phyloP scores from a whole-genome alignment of 2,329 filamentous ascomycete genomes.

The Alternaria incomplexa region DNA sequence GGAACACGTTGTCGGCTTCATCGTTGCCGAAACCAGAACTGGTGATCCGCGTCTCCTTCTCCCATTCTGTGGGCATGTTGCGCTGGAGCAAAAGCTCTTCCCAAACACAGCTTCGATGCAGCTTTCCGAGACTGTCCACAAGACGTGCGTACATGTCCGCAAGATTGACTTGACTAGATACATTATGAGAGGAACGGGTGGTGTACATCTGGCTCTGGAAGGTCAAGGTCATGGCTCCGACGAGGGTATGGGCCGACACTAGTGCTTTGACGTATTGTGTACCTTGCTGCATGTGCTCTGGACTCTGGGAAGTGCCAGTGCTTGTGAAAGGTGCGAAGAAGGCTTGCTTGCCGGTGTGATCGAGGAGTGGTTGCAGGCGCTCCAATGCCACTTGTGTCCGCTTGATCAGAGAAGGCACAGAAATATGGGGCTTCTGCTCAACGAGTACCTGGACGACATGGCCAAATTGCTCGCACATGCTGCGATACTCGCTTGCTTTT shows the following conservation, averaged over 20 bases:
- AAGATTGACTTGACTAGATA: slow-evolving; percentile 79
- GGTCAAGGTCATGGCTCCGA: slow-evolving; percentile 75
- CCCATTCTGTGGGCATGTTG: slow-evolving; percentile 74
- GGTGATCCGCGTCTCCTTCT: slow-evolving; percentile 53
- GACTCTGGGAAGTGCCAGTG: slow-evolving; percentile 15
- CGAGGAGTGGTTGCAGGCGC: slow-evolving; percentile 69
- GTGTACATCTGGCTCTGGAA: slow-evolving; percentile 71
- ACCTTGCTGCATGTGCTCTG: slow-evolving; percentile 62
- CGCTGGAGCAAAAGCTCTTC: slow-evolving; percentile 81
- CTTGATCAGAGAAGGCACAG: slow-evolving; percentile 79
- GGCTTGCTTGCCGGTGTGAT: slow-evolving; percentile 57
- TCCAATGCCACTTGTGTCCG: slow-evolving; percentile 74
- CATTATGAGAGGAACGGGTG: slow-evolving; percentile 66
- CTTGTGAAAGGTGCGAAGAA: slow-evolving; percentile 73
- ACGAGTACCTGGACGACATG: slow-evolving; percentile 78
- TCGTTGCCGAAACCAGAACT: slow-evolving; percentile 47
- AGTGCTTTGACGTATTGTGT: slow-evolving; percentile 80
- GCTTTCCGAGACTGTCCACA: slow-evolving; percentile 74
- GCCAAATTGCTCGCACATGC: slow-evolving; percentile 72
- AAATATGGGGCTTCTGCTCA: slow-evolving; percentile 79
- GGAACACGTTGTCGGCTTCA: slow-evolving; percentile 50
- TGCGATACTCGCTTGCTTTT: slow-evolving; percentile 66
- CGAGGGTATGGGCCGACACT: slow-evolving; percentile 75
- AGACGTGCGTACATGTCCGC: slow-evolving; percentile 82
- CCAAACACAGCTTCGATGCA: slow-evolving; percentile 81